Base-by-base conservation (phyloP, 2,329 filamentous ascomycete genomes). In the Plectosphaerella cucumerina region DNA sequence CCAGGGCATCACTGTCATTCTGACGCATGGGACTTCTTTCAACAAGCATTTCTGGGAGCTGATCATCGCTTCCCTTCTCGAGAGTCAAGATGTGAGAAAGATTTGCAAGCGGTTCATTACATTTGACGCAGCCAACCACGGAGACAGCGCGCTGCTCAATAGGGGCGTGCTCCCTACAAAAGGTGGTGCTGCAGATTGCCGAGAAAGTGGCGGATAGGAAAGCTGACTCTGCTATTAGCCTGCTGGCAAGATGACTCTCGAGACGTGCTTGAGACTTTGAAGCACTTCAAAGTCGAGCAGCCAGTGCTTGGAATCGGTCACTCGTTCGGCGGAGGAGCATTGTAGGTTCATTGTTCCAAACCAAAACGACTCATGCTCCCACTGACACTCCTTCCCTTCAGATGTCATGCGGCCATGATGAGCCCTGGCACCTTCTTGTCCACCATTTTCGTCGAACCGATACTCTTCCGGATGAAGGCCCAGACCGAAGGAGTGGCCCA, bases 401-500 rank as follows among this genome's bases (percentile, higher is more conserved):
- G 51, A 39, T 53, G 48, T 4, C 51, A 53, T 34, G 51, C 51
- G 15, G 51, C 48, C 5, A 48, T 53, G 51, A 48, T 53, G 37
- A 20, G 41, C 10, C 51, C 51, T 10, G 26, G 21, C 3, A 15
- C 31, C 11, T 53, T 53, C 44, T n/a, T 43, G 2, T 44, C 45
- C 10, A 43, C 51, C 3, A 48, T 53, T 17, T 45, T 53, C 14
- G 43, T 53, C 11, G 51, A 53, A 31, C 51, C 51, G 18, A 50
- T 53, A 10, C 39, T 53, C 0, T 53, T 53, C 12, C 44, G 45
- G 22, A 53, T 50, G 51, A 48, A 17, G 17, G 44, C 49, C 34
- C 44, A 53, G 8, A 53, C 51, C 1, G 44, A 53, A 14, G 45
- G 2, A 8, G 20, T 53, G 1, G 51, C 45, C 15, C 39, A 50